phyloP scores from a whole-genome alignment of 768 basidiomycete genomes.

The Suillus variegatus region DNA sequence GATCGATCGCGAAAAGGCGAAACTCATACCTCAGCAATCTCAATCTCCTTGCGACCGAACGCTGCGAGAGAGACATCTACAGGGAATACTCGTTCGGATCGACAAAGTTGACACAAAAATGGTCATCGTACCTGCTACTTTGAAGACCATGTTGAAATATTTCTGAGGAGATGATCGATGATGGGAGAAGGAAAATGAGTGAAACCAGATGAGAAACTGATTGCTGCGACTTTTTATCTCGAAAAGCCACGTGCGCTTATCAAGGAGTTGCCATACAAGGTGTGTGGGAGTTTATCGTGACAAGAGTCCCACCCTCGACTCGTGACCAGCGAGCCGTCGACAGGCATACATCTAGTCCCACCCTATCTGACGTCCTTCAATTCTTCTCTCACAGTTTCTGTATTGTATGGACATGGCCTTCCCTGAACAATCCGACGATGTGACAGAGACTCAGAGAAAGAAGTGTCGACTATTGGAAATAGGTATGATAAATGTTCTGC shows the following conservation, averaged over 20 bases:
- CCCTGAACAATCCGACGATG: neutral
- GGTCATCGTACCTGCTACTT: conserved; percentile 73
- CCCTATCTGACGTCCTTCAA: neutral
- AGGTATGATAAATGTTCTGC: conserved; percentile 18
- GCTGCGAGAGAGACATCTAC: conserved; percentile 95
- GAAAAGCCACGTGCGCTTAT: conserved; percentile 26
- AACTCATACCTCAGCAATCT: conserved; percentile 88
- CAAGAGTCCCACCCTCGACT: no score
- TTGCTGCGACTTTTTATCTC: conserved; percentile 33
- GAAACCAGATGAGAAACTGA: conserved; percentile 18
- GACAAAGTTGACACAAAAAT: neutral
- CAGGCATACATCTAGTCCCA: neutral
- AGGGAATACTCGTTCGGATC: conserved; percentile 11
- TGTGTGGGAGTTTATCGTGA: conserved; percentile 25
- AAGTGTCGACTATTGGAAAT: conserved; percentile 69
- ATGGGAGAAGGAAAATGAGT: conserved; percentile 27
- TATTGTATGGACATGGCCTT: neutral
- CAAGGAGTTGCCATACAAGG: conserved; percentile 6
- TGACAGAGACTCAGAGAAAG: conserved; percentile 13
- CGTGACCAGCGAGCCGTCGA: no score
- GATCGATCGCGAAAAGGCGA: conserved; percentile 15
- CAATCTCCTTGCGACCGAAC: conserved; percentile 99
- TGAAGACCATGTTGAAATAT: conserved; percentile 67
- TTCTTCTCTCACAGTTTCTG: conserved; percentile 2
- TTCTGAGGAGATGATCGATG: conserved; percentile 12